Base-by-base conservation (phyloP, 345 rosid species). In the Adansonia digitata region DNA sequence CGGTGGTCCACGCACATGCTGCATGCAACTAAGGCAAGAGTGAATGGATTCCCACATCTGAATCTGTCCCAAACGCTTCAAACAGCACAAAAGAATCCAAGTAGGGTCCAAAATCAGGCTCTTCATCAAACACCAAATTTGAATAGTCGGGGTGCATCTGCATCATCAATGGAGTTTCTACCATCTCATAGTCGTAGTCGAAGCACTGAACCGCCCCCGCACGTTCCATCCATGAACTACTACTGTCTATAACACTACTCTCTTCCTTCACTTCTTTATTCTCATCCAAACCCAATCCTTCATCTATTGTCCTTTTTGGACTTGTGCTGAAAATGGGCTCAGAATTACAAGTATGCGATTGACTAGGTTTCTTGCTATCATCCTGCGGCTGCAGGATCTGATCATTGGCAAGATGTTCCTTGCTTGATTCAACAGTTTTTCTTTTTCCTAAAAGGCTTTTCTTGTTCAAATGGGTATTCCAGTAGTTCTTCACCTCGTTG, bases 381-480 rank as follows among this genome's bases (percentile, higher is more conserved):
- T n/a, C n/a, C n/a, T n/a, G n/a, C n/a, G n/a, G n/a, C 11, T 12
- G 17, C 24, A 67, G 68, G 75, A 48, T 64, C 4, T 2, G 0
- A 17, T 56, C 65, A 5, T 73, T 68, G 12, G 75, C 42, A 4
- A 29, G 26, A 73, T 67, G 53, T 40, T 75, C 49, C 67, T 45
- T 52, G 48, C 66, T 39, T 39, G 42, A 26, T 13, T 77, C 80
- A 0, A 40, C 26, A 45, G 69, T 63, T 77, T 81, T 85, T 63
- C 81, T 78, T 81, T 78, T 83, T 42, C 79, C 83, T n/a, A 57
- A 11, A 45, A 20, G 77, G 37, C 75, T 20, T 71, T 82, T 85
- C 87, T 87, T 92, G 85, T 83, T 90, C 83, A 90, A 80, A 92
- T n/a, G n/a, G n/a, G n/a, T n/a, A n/a, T n/a, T n/a, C n/a, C n/a